Percentiles rank a stretch among this genome's conserved stretches.
These are phyloP conservation scores for Cucumis hystrix DNA, from an alignment of 306 rosid genomes.

Conservation along the genomic window DNA sequence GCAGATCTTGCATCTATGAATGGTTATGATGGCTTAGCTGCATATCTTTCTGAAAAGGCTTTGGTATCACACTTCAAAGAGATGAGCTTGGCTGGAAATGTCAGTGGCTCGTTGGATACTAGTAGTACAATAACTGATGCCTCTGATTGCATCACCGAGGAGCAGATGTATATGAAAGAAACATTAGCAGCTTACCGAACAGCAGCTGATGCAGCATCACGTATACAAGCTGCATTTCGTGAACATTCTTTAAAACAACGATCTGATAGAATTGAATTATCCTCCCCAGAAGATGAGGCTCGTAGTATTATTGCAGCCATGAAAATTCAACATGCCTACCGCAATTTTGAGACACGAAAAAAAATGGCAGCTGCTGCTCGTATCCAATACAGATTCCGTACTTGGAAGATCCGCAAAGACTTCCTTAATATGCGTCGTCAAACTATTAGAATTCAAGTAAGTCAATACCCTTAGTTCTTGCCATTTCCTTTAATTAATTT, in stretches of 20 bases:
- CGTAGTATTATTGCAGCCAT: conserved; percentile 74
- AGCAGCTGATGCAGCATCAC: conserved; percentile 93
- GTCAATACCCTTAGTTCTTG: conserved; percentile 12
- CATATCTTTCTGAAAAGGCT: conserved; percentile 85
- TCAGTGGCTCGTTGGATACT: conserved; percentile 61
- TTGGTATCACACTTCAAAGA: conserved; percentile 66
- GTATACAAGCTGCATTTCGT: conserved; percentile 77
- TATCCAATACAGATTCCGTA: conserved; percentile 71
- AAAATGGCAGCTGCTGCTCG: conserved; percentile 68
- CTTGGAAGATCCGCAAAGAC: conserved; percentile 75
- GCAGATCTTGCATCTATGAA: conserved; percentile 64
- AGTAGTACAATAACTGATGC: conserved; percentile 18
- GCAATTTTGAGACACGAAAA: conserved; percentile 46
- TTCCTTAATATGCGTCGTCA: conserved; percentile 71
- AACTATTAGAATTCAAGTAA: conserved; percentile 79
- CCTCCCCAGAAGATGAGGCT: conserved; percentile 66
- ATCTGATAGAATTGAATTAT: conserved; percentile 32
- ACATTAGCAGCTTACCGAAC: conserved; percentile 69
- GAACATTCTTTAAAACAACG: conserved; percentile 53
- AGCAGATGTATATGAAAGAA: conserved; percentile 56
- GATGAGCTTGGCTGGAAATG: conserved; percentile 81
- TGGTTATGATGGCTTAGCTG: conserved; percentile 78
- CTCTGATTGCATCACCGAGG: conserved; percentile 56
- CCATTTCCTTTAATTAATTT: not conserved
- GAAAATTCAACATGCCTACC: conserved; percentile 94